Percentiles rank a stretch among this genome's conserved stretches.
Evolutionary conservation across 345 rosid genomes (phyloP).

Genomic region (Heritiera littoralis): DNA sequence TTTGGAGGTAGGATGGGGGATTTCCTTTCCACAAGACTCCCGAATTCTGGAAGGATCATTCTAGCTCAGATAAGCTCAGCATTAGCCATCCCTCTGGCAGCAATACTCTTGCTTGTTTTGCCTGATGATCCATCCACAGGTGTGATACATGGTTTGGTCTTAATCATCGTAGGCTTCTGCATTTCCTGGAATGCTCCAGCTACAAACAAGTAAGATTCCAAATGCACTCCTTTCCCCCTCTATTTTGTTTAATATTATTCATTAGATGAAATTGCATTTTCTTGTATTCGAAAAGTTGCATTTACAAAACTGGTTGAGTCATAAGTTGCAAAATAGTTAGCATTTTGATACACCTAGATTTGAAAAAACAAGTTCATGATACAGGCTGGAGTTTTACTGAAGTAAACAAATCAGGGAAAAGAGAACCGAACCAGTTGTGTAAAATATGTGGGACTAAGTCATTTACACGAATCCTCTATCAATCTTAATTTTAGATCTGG

Average conservation of each 20-base stretch:
- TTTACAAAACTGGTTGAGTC: background rate
- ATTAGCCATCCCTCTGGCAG: constrained; percentile 84
- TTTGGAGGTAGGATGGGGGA: constrained; percentile 92
- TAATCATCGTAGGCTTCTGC: constrained; percentile 61
- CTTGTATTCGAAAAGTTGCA: background rate
- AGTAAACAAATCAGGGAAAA: background rate
- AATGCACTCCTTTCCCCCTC: background rate
- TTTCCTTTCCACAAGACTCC: constrained; percentile 56
- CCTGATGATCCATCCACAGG: constrained; percentile 73
- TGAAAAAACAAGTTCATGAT: background rate
- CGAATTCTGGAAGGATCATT: constrained; percentile 80
- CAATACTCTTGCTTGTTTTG: constrained; percentile 67
- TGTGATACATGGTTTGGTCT: constrained; percentile 52
- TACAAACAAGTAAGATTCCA: constrained; percentile 66
- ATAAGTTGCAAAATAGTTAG: background rate
- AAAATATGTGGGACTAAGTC: background rate
- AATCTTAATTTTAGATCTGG: background rate
- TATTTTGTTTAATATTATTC: background rate
- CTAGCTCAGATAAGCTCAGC: constrained; percentile 89
- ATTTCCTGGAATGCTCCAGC: constrained; percentile 93
- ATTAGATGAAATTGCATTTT: background rate
- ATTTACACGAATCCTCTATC: background rate
- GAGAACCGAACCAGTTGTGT: background rate
- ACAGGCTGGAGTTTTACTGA: background rate
- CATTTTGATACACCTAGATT: background rate